Percentiles rank a stretch among this genome's conserved stretches.
Evolutionary conservation across 1,284 basidiomycete species (phyloP).

Genomic region (Boletus sp.): DNA sequence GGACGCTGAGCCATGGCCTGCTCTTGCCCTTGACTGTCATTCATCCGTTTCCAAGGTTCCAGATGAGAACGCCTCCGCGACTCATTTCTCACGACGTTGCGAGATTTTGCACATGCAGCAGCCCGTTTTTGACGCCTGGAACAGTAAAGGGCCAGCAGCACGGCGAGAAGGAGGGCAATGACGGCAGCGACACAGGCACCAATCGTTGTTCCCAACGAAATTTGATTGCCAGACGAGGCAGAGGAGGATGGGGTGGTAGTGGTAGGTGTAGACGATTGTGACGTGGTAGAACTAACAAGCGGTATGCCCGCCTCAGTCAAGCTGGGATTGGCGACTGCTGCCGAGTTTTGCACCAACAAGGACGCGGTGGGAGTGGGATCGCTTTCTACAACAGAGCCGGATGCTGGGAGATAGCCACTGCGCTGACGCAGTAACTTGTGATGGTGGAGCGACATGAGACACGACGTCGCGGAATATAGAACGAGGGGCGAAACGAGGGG

Average conservation of each 20-base stretch:
- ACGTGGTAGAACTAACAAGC: constrained; percentile 2
- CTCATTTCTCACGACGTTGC: constrained; percentile 35
- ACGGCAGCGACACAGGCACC: constrained; percentile 51
- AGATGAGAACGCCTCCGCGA: constrained; percentile 40
- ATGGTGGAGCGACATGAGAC: constrained; percentile 15
- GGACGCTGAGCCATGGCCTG: constrained; percentile 33
- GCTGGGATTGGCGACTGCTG: neutral
- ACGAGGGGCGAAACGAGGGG: constrained; percentile 12
- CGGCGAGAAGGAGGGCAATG: constrained; percentile 40
- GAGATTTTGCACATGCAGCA: constrained; percentile 15
- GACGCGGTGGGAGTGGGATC: constrained; percentile 26
- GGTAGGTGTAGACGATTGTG: constrained; percentile 14
- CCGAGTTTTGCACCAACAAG: constrained; percentile 22
- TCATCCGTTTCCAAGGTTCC: constrained; percentile 46
- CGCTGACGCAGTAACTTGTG: constrained; percentile 16
- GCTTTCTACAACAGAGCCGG: constrained; percentile 26
- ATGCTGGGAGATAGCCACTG: constrained; percentile 14
- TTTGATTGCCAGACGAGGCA: constrained; percentile 24
- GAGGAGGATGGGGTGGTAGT: constrained; percentile 13
- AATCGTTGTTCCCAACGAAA: constrained; percentile 48
- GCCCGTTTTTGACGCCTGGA: constrained; percentile 42
- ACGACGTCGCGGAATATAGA: neutral
- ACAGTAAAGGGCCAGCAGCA: constrained; percentile 45
- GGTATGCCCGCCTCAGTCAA: constrained; percentile 12
- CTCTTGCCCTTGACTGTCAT: constrained; percentile 35